Evolutionary conservation across 1,139 yeast genomes (phyloP).

Genomic region (Debaryomyces subglobosus): DNA sequence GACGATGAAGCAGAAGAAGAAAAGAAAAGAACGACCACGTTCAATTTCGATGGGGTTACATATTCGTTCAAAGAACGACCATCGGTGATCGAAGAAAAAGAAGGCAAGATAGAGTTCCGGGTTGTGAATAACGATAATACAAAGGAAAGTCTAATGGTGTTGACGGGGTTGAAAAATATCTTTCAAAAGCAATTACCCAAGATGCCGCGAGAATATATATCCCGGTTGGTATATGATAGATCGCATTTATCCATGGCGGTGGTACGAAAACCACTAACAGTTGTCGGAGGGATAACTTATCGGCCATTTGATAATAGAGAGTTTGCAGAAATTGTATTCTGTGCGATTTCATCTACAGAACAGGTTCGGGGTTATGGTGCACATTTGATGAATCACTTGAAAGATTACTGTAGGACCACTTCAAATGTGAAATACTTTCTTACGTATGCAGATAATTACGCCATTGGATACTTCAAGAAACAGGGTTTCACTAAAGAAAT

Average conservation of each 20-base stretch:
- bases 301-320: slow-evolving; percentile 88
- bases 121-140: slow-evolving; percentile 88
- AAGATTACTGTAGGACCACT: slow-evolving; percentile 91
- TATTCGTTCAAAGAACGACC: slow-evolving; percentile 91
- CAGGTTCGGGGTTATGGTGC: slow-evolving; percentile 99
- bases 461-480: slow-evolving; percentile 96
- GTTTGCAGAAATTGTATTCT: slow-evolving; percentile 97
- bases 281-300: slow-evolving; percentile 97
- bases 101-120: slow-evolving; percentile 11
- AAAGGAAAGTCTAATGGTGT: slow-evolving; percentile 82
- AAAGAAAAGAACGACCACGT: slow-evolving; percentile 51
- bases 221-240: slow-evolving; percentile 90
- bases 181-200: slow-evolving; percentile 97
- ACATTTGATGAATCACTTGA: slow-evolving; percentile 94
- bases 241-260: slow-evolving; percentile 96
- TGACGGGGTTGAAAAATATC: slow-evolving; percentile 93
- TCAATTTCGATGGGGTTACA: slow-evolving; percentile 69
- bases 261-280: slow-evolving; percentile 87
- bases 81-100: slow-evolving; percentile 52
- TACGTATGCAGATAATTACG: slow-evolving; percentile 98
- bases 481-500: slow-evolving; percentile 98
- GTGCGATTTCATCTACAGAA: slow-evolving; percentile 96
- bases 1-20: slow-evolving; percentile 57
- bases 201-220: slow-evolving; percentile 97
- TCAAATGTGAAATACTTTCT: slow-evolving; percentile 84